Evolutionary conservation across 2,329 filamentous ascomycete genomes (phyloP).

Genomic region (Cucurbitaria berberidis): DNA sequence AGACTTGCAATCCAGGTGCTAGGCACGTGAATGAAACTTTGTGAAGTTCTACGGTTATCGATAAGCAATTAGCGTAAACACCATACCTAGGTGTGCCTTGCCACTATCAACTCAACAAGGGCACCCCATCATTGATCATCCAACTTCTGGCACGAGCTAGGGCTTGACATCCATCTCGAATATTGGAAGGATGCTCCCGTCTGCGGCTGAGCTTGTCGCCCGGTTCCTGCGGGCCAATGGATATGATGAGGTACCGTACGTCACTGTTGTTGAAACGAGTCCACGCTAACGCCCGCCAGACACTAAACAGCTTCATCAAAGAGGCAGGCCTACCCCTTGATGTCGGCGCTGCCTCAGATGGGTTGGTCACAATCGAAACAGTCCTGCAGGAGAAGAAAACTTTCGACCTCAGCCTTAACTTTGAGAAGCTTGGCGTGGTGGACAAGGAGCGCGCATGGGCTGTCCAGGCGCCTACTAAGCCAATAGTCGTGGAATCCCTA

Average conservation of each 20-base stretch:
- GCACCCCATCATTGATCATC: not conserved
- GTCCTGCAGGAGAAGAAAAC: slow-evolving; percentile 66
- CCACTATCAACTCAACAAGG: not conserved
- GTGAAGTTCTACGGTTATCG: slow-evolving; percentile 3
- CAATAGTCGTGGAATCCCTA: slow-evolving; percentile 51
- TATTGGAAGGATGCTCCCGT: slow-evolving; percentile 38
- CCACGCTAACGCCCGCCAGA: slow-evolving; percentile 49
- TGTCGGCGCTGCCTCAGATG: slow-evolving; percentile 52
- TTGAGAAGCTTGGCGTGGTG: slow-evolving; percentile 61
- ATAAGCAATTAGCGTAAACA: slow-evolving; percentile 5
- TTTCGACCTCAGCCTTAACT: slow-evolving; percentile 62
- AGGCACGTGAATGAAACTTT: not conserved
- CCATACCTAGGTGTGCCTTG: not conserved
- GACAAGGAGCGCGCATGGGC: slow-evolving; percentile 54
- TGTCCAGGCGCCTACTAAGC: slow-evolving; percentile 54
- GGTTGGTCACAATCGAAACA: slow-evolving; percentile 62
- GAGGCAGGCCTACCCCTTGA: slow-evolving; percentile 62
- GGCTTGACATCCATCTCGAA: slow-evolving; percentile 1
- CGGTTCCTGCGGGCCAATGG: slow-evolving; percentile 50
- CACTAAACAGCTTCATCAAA: slow-evolving; percentile 62
- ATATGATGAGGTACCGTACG: slow-evolving; percentile 47
- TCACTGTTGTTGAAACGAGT: slow-evolving; percentile 1
- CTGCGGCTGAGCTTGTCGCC: slow-evolving; percentile 51
- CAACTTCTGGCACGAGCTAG: not conserved
- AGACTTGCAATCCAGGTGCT: not conserved